Evolutionary conservation across 805 yeast genomes (phyloP), one percentile per base, ranked within the genome.

Genomic region (Danielia oregonensis): DNA sequence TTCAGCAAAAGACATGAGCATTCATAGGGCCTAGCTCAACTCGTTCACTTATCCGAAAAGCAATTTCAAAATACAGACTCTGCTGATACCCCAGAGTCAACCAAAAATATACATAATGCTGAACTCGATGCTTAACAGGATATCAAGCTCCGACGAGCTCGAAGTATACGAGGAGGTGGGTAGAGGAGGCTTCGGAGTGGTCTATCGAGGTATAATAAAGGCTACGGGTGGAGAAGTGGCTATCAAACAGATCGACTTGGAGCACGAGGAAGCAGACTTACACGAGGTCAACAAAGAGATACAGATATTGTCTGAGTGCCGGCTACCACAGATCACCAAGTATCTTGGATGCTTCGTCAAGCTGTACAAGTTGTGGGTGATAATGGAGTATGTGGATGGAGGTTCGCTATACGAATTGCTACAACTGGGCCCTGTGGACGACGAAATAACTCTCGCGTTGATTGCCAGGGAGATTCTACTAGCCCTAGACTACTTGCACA

Each of bases 341-440:
- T 84, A 81, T 49, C 68, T 74, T 48, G 93, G 91, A 7, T 80
- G 86, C 41, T 82, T 82, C 54, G 79, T 82, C 21, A 72, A 73
- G 44, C 80, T 81, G 24, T 76, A 71, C 52, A 81, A 81, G 54
- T 66, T 84, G 10, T 82, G 89, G 88, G 83, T 84, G 34, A 70
- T 82, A 9, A 85, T 84, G 93, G 94, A 84, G 55, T 80, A 61
- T 53, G 70, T 83, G n/a, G 79, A 82, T 24, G 93, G 88, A 0
- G 94, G 94, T 3, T 78, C 87, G 4, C 69, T 85, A 31, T 68
- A 77, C 29, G 93, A 84, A 38, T 57, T 85, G 23, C 54, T 83
- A 26, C 61, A 66, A 19, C 77, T 82, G 0, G 68, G 84, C 0
- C 77, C 84, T 0, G 72, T 83, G 26, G 58, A 65, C 9, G 86